Evolutionary conservation across 2,329 filamentous ascomycete species (phyloP), one percentile per base, ranked within the genome.

Genomic region (Neofusicoccum sp.): DNA sequence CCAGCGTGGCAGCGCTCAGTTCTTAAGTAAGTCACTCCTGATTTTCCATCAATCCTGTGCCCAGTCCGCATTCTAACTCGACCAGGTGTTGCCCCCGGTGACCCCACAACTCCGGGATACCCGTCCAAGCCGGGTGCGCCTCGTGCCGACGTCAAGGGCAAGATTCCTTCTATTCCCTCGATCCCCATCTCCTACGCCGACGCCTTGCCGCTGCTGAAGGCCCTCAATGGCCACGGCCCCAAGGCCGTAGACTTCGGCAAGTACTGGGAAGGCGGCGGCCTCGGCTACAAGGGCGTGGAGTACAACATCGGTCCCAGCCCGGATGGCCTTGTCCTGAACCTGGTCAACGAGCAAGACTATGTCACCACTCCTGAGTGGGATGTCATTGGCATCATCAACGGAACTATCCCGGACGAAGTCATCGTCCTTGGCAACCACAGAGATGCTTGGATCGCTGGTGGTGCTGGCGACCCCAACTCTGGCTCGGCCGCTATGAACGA

Each of bases 31-130:
- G 74, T 6, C 24, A 5, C 36, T 24, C 36, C 9, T 24, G 20
- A 20, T 14, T 4, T 16, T 6, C 30, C 14, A 12, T 8, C 14
- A 9, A 16, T 1, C 24, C 7, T 28, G 8, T 20, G 24, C 7
- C 43, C 24, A 26, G 3, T n/a, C 20, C 2, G 36, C n/a, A 9
- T 26, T 12, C 28, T 44, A 20, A 60, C 24, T 16, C 24, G 20
- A 3, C 2, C n/a, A 85, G 84, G 82, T 65, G 78, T 84, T 40
- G 79, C 80, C 47, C 84, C 85, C 20, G 86, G 86, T 58, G 86
- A 98, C 70, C 93, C 93, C 51, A 96, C 95, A 0, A 98, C 95
- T 0, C 91, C 92, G 16, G 95, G 95, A 9, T 97, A 96, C 70
- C 90, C 93, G 6, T 96, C 92, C 0, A 93, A 93, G 73, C 93